Evolutionary conservation across 2,329 filamentous ascomycete genomes (phyloP), one percentile per base, ranked within the genome.

Genomic region (Fusarium redolens): DNA sequence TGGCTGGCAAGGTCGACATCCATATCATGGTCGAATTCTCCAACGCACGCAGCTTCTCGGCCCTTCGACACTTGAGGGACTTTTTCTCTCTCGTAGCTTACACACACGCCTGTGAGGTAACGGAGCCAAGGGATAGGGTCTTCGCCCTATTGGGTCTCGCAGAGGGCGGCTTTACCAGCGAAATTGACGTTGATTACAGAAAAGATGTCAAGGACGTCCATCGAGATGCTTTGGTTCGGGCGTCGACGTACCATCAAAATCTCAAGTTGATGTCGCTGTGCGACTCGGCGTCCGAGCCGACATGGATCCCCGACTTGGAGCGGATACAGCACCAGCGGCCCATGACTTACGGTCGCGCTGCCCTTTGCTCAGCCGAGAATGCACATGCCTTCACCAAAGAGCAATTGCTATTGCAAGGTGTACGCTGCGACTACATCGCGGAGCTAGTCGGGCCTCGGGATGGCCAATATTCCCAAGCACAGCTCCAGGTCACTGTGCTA

Each of bases 231-330:
- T 37, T 61, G 13, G 47, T 61, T n/a, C 45, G 47, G 14, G 45
- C 47, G 30, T 61, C 58, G 15, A 54, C 47, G 7, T 61, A 52
- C 9, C 47, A 61, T 44, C 35, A 35, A 28, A 10, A 61, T 30
- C 58, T 61, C 30, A 61, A 61, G 10, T 18, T 61, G 38, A 37
- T 61, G 38, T 33, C 47, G 10, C 47, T 61, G 47, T 61, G 38
- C 13, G 47, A 61, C n/a, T 54, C 38, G 6, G 58, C 58, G 22
- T 61, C 58, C 11, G 38, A 61, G 47, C 58, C 47, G 17, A 61
- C 38, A 15, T 61, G 38, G 38, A 61, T 61, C 14, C 58, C 47
- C 12, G 58, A 61, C 38, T 25, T 61, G 30, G 47, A 61, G 11
- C 47, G 38, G 58, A 54, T 61, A 20, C 38, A 61, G 10, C 58